A percentile compares a stretch with the other conserved stretches of the same genome.
These are phyloP conservation scores for Lichtheimia ornata DNA, from an alignment of 371 early-diverging fungal genomes.

Conservation along the genomic window DNA sequence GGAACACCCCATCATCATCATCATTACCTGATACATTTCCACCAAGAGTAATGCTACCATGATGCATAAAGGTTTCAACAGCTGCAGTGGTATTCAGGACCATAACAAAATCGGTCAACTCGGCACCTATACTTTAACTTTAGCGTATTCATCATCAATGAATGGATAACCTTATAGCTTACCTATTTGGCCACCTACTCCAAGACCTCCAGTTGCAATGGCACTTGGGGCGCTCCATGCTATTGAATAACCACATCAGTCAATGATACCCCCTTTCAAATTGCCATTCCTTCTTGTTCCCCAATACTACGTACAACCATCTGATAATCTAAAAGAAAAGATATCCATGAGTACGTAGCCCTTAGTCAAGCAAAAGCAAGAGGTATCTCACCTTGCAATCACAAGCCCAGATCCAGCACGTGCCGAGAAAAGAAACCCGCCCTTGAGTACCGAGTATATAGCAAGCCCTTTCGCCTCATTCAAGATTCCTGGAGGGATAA, in stretches of 20 bases:
- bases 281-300: neutral
- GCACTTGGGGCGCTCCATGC: slow-evolving; percentile 26
- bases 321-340: neutral
- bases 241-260: neutral
- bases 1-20: neutral
- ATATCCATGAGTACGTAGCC: neutral
- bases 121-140: slow-evolving; percentile 58
- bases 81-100: slow-evolving; percentile 84
- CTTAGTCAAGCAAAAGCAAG: neutral
- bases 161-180: neutral
- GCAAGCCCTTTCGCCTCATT: slow-evolving; percentile 88
- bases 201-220: slow-evolving; percentile 23
- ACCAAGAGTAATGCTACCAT: slow-evolving; percentile 91
- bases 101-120: slow-evolving; percentile 92
- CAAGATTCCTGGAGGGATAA: slow-evolving; percentile 75
- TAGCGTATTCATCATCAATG: neutral
- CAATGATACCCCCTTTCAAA: too few relatives aligned
- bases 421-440: slow-evolving; percentile 91
- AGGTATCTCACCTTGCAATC: slow-evolving; percentile 63
- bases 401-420: slow-evolving; percentile 92
- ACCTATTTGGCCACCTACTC: slow-evolving; percentile 24
- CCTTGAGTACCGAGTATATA: slow-evolving; percentile 89
- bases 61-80: slow-evolving; percentile 88
- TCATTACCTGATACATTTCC: slow-evolving; percentile 72
- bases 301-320: neutral